Percentiles rank a stretch among this genome's conserved stretches.
Evolutionary conservation across 768 basidiomycete genomes (phyloP).

Genomic region (Asterophora parasitica): DNA sequence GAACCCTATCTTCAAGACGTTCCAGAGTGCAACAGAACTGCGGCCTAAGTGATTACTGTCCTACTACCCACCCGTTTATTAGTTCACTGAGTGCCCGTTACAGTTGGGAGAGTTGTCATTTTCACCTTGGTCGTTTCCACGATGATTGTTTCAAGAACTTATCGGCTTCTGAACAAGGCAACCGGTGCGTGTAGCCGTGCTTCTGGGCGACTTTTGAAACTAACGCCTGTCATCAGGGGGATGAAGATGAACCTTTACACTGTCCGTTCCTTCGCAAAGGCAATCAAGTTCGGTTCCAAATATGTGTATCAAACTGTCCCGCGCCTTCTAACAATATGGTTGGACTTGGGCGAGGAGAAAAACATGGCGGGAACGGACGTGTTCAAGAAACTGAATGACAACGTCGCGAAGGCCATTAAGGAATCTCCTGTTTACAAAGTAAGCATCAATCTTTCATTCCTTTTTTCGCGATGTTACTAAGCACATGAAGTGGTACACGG

Average conservation of each 20-base stretch:
- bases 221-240: conserved; percentile 35
- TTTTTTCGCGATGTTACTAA: conserved; percentile 5
- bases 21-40: conserved; percentile 45
- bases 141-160: conserved; percentile 69
- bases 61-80: background rate
- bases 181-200: conserved; percentile 31
- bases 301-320: conserved; percentile 96
- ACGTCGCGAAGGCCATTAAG: conserved; percentile 50
- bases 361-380: conserved; percentile 25
- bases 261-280: conserved; percentile 60
- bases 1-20: conserved; percentile 55
- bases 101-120: conserved; percentile 84
- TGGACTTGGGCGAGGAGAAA: conserved; percentile 76
- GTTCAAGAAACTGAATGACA: conserved; percentile 53
- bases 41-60: conserved; percentile 42
- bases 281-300: conserved; percentile 83
- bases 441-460: conserved; percentile 9
- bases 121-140: conserved; percentile 84
- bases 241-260: conserved; percentile 63
- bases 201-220: background rate
- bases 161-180: conserved; percentile 35
- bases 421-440: conserved; percentile 80
- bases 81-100: background rate
- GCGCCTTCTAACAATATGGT: conserved; percentile 89
- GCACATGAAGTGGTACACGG: conserved; percentile 78